Evolutionary conservation across 352 stramenopile species (phyloP).

Genomic region (Phytophthora brassicae): DNA sequence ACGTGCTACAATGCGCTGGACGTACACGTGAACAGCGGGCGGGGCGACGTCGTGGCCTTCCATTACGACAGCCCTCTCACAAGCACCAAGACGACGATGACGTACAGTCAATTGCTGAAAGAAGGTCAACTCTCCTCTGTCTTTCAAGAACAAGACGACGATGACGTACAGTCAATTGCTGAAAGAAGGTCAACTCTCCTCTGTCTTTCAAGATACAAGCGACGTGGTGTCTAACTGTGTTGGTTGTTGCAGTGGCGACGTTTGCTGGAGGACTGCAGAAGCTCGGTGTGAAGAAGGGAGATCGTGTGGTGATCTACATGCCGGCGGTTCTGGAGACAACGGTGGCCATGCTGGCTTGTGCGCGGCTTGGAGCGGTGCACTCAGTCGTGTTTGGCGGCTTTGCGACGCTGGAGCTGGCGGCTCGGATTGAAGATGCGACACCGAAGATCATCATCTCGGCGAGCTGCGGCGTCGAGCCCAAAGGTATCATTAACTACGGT

Average conservation of each 20-base stretch:
- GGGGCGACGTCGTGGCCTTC: constrained; percentile 55
- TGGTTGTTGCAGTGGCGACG: constrained; percentile 38
- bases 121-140: constrained; percentile 30
- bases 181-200: constrained; percentile 39
- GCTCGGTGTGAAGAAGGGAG: constrained; percentile 74
- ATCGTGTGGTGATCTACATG: constrained; percentile 97
- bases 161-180: constrained; percentile 80
- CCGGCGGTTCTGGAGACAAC: constrained; percentile 95
- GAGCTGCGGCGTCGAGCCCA: constrained; percentile 69
- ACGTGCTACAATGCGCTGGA: constrained; percentile 72
- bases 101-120: constrained; percentile 75
- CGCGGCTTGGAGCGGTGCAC: constrained; percentile 94
- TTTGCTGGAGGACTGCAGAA: constrained; percentile 66
- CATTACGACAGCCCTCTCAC: constrained; percentile 68
- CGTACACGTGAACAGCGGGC: constrained; percentile 53
- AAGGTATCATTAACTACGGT: constrained; percentile 80
- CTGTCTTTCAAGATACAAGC: background rate
- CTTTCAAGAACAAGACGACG: too few species aligned
- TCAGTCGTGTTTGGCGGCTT: constrained; percentile 92
- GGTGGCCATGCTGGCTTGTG: constrained; percentile 97
- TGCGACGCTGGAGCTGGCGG: constrained; percentile 78
- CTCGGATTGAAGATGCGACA: constrained; percentile 78
- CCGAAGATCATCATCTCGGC: constrained; percentile 81
- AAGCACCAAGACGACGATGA: constrained; percentile 56
- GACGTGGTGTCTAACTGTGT: background rate